Conservation (phyloP, 148 eudicot genomes). For the Amaranthus cruentus region DNA sequence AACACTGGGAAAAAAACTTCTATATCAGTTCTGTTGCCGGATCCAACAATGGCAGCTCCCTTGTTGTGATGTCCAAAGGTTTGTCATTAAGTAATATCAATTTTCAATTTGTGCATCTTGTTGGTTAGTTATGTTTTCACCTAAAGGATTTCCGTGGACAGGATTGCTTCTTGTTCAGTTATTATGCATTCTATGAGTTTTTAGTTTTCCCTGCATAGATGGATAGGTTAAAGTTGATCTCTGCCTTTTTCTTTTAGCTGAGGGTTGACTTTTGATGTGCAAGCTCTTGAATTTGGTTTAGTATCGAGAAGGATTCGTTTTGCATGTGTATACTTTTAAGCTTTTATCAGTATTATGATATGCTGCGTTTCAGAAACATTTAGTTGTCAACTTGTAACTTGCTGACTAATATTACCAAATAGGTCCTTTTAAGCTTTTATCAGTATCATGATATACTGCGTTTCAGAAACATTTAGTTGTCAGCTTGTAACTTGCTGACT, state of each 20-base stretch:
- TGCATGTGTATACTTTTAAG: background rate
- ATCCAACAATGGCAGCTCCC: constrained; percentile 69
- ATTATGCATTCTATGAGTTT: background rate
- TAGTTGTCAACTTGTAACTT: too few species aligned
- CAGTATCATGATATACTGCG: background rate
- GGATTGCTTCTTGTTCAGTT: background rate
- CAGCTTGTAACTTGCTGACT: background rate
- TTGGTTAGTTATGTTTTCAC: background rate
- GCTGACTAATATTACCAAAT: background rate
- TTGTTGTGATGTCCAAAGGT: constrained; percentile 96
- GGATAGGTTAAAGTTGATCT: background rate
- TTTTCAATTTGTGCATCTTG: background rate
- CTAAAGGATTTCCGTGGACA: too few species aligned
- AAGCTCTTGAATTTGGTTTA: background rate
- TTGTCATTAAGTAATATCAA: constrained; percentile 12
- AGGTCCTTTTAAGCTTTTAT: background rate
- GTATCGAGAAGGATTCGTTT: too few species aligned
- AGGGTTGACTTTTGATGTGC: background rate
- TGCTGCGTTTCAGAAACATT: too few species aligned
- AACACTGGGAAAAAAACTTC: constrained; percentile 88
- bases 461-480: too few species aligned
- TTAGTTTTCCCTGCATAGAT: background rate
- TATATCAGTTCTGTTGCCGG: constrained; percentile 90
- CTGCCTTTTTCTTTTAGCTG: background rate
- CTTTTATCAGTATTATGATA: background rate